Percentiles rank a stretch among this genome's conserved stretches.
Evolutionary conservation across 1,284 basidiomycete genomes (phyloP).

Genomic region (Earliella scabrosa): DNA sequence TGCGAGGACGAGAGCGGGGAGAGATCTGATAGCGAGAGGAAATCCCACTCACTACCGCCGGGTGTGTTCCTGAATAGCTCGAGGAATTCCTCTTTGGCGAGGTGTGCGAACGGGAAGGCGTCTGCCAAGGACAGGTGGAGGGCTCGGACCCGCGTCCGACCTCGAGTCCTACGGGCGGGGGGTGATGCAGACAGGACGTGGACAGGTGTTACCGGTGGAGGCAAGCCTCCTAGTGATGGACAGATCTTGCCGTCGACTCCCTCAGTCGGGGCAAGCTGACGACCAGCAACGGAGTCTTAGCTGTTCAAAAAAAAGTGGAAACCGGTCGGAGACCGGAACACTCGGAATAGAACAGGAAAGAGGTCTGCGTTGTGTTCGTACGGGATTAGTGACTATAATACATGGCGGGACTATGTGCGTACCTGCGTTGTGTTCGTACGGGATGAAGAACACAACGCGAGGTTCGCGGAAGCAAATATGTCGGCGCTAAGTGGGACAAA

Average conservation of each 20-base stretch:
- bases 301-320: not conserved
- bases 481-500: not conserved
- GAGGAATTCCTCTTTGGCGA: not conserved
- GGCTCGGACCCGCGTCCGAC: no score
- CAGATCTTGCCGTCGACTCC: not conserved
- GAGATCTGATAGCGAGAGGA: no score
- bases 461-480: not conserved
- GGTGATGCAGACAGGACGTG: not conserved
- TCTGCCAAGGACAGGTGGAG: not conserved
- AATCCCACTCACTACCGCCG: no score
- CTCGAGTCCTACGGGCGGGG: not conserved
- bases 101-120: not conserved
- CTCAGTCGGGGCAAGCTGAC: not conserved
- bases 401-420: no score
- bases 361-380: not conserved
- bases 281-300: not conserved
- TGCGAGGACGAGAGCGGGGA: not conserved
- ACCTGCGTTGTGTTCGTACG: not conserved
- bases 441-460: not conserved
- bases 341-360: not conserved
- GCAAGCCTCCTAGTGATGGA: not conserved
- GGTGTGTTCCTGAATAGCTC: not conserved
- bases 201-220: not conserved
- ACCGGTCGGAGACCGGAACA: not conserved
- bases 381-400: not conserved